These are phyloP conservation scores for Akanthomyces muscarius DNA, from an alignment of 2,329 filamentous ascomycete species.

Conservation along the genomic window DNA sequence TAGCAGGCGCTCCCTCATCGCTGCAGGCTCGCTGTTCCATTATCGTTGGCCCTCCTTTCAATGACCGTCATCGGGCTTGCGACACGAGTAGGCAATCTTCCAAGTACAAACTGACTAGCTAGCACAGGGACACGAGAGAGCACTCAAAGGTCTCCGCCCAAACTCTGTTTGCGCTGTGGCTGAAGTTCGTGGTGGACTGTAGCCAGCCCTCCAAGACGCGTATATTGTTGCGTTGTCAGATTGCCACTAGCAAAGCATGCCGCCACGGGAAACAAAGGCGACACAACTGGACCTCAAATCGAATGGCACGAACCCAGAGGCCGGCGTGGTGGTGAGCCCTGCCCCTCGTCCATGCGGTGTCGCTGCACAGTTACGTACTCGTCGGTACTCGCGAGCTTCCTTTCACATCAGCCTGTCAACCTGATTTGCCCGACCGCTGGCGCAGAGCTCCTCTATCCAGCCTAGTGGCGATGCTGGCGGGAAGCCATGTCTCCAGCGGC, in stretches of 20 bases:
- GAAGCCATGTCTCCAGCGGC: background rate
- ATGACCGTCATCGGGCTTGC: background rate
- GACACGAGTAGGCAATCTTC: background rate
- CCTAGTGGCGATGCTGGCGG: conserved; percentile 10
- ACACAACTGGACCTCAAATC: background rate
- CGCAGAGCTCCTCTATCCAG: background rate
- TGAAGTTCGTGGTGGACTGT: background rate
- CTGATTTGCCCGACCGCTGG: background rate
- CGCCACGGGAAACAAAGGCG: background rate
- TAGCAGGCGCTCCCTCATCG: background rate
- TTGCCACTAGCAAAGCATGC: conserved; percentile 4
- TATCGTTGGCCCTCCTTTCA: too few species aligned
- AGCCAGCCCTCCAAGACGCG: conserved; percentile 1
- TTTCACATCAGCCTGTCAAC: background rate
- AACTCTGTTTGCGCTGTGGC: background rate
- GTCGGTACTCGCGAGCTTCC: background rate
- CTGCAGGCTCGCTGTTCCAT: background rate
- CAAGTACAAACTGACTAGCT: background rate
- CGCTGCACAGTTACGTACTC: background rate
- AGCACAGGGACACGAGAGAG: background rate
- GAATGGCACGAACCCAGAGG: background rate
- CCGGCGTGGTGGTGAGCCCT: background rate
- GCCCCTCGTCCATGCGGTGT: background rate
- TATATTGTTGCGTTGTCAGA: conserved; percentile 2
- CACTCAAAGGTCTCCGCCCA: background rate